Percentiles rank a stretch among this genome's conserved stretches.
phyloP scores from a whole-genome alignment of 768 basidiomycete species.

The Tricholoma sp. region DNA sequence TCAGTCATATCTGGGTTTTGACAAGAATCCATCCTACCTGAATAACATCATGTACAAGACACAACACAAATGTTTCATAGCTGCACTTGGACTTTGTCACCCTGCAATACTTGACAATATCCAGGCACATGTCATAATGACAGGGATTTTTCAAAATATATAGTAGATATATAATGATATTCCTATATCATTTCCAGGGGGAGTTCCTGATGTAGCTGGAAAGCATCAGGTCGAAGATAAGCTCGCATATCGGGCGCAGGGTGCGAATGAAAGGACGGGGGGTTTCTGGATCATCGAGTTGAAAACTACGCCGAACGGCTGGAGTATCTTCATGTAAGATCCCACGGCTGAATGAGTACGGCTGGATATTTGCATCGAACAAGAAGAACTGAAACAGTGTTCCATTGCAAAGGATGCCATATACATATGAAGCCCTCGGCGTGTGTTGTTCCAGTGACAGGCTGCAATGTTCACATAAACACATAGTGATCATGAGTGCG shows the following conservation, averaged over 20 bases:
- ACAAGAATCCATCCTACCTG: neutral
- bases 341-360: slow-evolving; percentile 6
- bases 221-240: slow-evolving; percentile 10
- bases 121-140: neutral
- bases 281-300: neutral
- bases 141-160: neutral
- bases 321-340: neutral
- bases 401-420: slow-evolving; percentile 13
- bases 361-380: slow-evolving; percentile 1
- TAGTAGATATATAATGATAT: neutral
- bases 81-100: neutral
- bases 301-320: slow-evolving; percentile 4
- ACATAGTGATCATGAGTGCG: too few relatives aligned
- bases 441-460: slow-evolving; percentile 7
- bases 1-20: neutral
- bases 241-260: slow-evolving; percentile 15
- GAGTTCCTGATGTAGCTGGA: neutral
- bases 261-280: slow-evolving; percentile 3
- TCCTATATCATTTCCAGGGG: neutral
- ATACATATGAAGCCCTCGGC: slow-evolving; percentile 4
- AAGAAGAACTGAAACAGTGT: slow-evolving; percentile 13
- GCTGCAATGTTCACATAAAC: neutral
- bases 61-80: neutral
- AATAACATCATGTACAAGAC: neutral
- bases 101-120: neutral